phyloP scores from a whole-genome alignment of 768 basidiomycete species.

The Suillus discolor region DNA sequence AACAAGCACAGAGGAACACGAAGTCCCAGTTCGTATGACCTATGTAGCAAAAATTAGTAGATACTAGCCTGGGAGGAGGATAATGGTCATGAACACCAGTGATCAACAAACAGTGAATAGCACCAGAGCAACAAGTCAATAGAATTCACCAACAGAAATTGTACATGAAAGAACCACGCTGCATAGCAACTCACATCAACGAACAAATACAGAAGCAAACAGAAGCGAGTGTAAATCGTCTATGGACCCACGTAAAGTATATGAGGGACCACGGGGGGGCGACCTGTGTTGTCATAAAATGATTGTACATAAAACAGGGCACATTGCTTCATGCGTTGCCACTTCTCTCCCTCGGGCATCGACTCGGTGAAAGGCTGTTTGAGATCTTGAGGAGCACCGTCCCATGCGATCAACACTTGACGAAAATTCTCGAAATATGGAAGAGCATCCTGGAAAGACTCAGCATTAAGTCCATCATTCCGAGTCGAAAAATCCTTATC shows the following conservation, averaged over 20 bases:
- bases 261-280: background rate
- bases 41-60: background rate
- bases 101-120: conserved; percentile 1
- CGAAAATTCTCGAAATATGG: background rate
- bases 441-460: background rate
- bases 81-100: background rate
- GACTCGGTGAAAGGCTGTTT: background rate
- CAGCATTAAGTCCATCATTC: background rate
- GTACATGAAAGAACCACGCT: background rate
- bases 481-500: background rate
- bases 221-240: background rate
- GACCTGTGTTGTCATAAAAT: background rate
- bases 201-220: background rate
- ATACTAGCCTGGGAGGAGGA: background rate
- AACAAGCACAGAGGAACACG: background rate
- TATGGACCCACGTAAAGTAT: background rate
- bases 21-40: background rate
- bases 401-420: background rate
- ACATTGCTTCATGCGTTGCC: background rate
- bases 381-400: background rate
- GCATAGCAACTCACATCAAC: background rate
- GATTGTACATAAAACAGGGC: background rate
- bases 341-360: background rate
- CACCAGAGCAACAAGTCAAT: background rate
- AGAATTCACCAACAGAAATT: background rate